Evolutionary conservation across 805 yeast genomes (phyloP).

Genomic region (Debaryomyces hansenii): DNA sequence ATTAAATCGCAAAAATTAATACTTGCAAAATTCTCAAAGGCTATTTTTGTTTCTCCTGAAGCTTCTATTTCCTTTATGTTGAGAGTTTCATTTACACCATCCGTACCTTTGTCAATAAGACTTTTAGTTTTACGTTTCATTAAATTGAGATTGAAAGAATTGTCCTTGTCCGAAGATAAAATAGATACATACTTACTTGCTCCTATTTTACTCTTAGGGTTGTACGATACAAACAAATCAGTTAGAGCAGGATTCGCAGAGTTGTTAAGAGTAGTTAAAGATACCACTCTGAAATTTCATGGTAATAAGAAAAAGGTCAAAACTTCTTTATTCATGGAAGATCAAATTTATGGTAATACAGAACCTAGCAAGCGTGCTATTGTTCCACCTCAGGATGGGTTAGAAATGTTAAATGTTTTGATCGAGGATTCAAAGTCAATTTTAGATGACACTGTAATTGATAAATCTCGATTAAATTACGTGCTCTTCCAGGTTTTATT

Average conservation of each 20-base stretch:
- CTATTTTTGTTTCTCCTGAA: slow-evolving; percentile 39
- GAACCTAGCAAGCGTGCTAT: slow-evolving; percentile 50
- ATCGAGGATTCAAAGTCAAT: slow-evolving; percentile 12
- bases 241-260: slow-evolving; percentile 42
- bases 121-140: slow-evolving; percentile 47
- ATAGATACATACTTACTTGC: slow-evolving; percentile 50
- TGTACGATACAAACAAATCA: slow-evolving; percentile 49
- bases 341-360: slow-evolving; percentile 56
- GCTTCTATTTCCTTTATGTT: slow-evolving; percentile 57
- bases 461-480: slow-evolving; percentile 21
- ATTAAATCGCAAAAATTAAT: slow-evolving; percentile 12
- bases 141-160: slow-evolving; percentile 33
- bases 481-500: slow-evolving; percentile 29
- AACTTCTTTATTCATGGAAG: slow-evolving; percentile 44
- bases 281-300: slow-evolving; percentile 38
- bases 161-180: slow-evolving; percentile 19
- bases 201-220: slow-evolving; percentile 58
- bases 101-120: slow-evolving; percentile 60
- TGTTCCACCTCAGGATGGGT: slow-evolving; percentile 67
- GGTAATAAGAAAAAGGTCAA: slow-evolving; percentile 34
- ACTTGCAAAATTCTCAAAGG: slow-evolving; percentile 13
- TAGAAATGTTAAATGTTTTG: slow-evolving; percentile 30
- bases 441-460: slow-evolving; percentile 30
- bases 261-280: slow-evolving; percentile 20
- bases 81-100: slow-evolving; percentile 55